Conservation (phyloP, 129 eudicot species). For the Arctium minus region DNA sequence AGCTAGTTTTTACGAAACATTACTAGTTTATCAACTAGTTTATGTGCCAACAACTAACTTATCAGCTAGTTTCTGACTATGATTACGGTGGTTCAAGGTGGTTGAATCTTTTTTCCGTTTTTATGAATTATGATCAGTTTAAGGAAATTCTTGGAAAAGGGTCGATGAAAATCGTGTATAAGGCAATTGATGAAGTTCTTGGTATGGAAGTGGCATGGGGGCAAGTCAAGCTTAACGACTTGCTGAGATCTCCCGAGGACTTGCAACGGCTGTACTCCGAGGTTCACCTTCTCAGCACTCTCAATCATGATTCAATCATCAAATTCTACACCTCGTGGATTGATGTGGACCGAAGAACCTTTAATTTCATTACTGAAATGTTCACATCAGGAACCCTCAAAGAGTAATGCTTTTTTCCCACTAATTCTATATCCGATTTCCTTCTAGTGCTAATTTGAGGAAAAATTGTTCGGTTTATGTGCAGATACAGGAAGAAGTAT, state of each 20-base stretch:
- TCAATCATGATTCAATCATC: conserved; percentile 66
- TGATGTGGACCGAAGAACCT: conserved; percentile 62
- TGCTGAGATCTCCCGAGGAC: conserved; percentile 71
- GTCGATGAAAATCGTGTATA: conserved; percentile 82
- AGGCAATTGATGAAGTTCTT: conserved; percentile 71
- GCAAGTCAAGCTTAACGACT: conserved; percentile 58
- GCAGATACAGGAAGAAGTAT: conserved; percentile 76
- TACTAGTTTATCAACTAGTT: not conserved
- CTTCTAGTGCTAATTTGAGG: conserved; percentile 12
- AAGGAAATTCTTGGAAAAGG: conserved; percentile 78
- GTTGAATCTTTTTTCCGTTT: not conserved
- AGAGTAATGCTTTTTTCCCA: conserved; percentile 46
- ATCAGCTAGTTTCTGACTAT: not conserved
- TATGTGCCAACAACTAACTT: not conserved
- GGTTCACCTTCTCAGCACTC: conserved; percentile 82
- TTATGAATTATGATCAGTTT: conserved; percentile 37
- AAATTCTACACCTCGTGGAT: conserved; percentile 85
- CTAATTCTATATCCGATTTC: not conserved
- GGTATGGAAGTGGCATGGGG: conserved; percentile 98
- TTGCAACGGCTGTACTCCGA: conserved; percentile 79
- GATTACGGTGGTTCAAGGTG: not conserved
- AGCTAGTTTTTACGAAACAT: not conserved
- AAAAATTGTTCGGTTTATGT: not conserved
- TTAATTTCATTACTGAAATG: conserved; percentile 89
- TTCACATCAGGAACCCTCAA: conserved; percentile 92